A percentile compares a stretch with the other conserved stretches of the same genome.
Conservation (phyloP, 2,329 filamentous ascomycete species). For the Calonectria pteridis region DNA sequence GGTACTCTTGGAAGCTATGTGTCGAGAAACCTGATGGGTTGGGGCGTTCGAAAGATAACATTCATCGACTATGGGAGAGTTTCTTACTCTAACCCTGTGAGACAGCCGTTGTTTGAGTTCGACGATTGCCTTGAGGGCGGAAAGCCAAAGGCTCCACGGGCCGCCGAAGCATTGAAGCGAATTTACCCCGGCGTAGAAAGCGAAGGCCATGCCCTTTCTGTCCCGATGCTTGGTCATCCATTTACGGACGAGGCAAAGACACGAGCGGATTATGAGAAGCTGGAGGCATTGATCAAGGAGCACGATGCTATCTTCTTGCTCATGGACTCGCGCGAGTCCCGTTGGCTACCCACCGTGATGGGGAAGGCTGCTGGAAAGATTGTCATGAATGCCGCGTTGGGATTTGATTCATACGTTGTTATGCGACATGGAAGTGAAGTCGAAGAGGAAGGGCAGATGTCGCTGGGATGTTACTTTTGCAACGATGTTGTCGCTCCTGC, state of each 20-base stretch:
- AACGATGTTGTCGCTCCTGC: conserved; percentile 96
- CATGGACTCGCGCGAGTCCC: conserved; percentile 94
- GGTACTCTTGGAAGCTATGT: conserved; percentile 96
- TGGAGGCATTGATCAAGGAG: conserved; percentile 80
- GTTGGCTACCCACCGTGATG: conserved; percentile 97
- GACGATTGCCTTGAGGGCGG: conserved; percentile 90
- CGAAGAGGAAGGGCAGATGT: conserved; percentile 66
- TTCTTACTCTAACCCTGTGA: conserved; percentile 95
- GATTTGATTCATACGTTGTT: conserved; percentile 96
- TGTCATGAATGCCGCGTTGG: conserved; percentile 95
- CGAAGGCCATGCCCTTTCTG: conserved; percentile 82
- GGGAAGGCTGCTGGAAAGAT: conserved; percentile 93
- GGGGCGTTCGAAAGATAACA: conserved; percentile 95
- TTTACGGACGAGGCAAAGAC: conserved; percentile 79
- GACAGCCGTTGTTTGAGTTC: conserved; percentile 93
- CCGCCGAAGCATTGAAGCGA: conserved; percentile 82
- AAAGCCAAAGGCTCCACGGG: conserved; percentile 83
- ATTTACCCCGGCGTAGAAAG: conserved; percentile 94
- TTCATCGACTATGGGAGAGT: conserved; percentile 95
- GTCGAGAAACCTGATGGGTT: conserved; percentile 90
- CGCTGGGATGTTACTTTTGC: conserved; percentile 97
- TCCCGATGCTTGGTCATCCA: conserved; percentile 96
- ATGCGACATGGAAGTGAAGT: conserved; percentile 90
- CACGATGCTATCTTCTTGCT: conserved; percentile 97
- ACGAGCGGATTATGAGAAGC: conserved; percentile 78